A percentile compares a stretch with the other conserved stretches of the same genome.
Evolutionary conservation across 306 rosid species (phyloP).

Genomic region (Medicago lupulina): DNA sequence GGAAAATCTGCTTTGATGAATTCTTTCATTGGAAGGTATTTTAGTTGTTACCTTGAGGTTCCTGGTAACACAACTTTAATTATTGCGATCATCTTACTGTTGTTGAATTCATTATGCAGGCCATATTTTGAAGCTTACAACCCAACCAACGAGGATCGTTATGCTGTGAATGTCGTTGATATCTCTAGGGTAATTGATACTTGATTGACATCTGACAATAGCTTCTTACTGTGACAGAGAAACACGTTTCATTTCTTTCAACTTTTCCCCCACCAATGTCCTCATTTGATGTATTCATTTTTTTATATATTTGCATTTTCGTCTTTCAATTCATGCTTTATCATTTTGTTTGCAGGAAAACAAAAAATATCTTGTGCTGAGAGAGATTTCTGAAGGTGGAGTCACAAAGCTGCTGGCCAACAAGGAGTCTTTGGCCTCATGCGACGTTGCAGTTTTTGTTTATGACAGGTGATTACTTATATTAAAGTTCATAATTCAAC

Average conservation of each 20-base stretch:
- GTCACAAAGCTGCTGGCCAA: slow-evolving; percentile 61
- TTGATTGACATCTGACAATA: background rate
- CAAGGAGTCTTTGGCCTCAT: slow-evolving; percentile 85
- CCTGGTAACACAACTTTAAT: background rate
- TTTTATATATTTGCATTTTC: background rate
- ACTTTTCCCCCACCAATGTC: too few relatives aligned
- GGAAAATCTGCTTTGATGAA: slow-evolving; percentile 90
- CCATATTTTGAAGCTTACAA: slow-evolving; percentile 55
- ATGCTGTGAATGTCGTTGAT: slow-evolving; percentile 71
- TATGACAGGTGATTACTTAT: slow-evolving; percentile 66
- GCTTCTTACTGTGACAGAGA: too few relatives aligned
- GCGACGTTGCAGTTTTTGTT: slow-evolving; percentile 87
- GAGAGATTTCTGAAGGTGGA: slow-evolving; percentile 88
- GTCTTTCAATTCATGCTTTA: background rate
- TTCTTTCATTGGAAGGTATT: slow-evolving; percentile 79
- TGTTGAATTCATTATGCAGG: slow-evolving; percentile 55
- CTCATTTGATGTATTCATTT: background rate
- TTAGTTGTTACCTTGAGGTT: slow-evolving; percentile 7
- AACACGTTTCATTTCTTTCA: too few relatives aligned
- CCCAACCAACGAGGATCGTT: slow-evolving; percentile 71
- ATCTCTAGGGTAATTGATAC: slow-evolving; percentile 43
- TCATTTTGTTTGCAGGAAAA: slow-evolving; percentile 52
- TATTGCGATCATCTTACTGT: background rate
- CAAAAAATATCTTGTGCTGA: slow-evolving; percentile 70
- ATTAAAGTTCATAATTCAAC: background rate